Evolutionary conservation across 1,139 yeast species (phyloP).

Genomic region (Diutina sp.): DNA sequence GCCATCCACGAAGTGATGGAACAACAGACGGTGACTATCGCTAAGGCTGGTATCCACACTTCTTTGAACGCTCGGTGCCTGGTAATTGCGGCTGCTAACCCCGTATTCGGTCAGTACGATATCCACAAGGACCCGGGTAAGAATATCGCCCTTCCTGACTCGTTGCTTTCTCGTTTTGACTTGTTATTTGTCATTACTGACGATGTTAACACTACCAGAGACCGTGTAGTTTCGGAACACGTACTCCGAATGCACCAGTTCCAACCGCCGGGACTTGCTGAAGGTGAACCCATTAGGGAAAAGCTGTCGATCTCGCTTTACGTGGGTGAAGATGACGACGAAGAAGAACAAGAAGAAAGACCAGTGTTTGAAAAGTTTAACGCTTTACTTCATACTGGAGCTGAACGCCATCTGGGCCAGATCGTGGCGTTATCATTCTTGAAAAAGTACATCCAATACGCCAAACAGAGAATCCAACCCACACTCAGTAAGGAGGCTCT

Average conservation of each 20-base stretch:
- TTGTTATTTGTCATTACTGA: constrained; percentile 91
- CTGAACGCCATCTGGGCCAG: constrained; percentile 17
- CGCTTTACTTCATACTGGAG: constrained; percentile 75
- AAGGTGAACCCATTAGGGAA: constrained; percentile 92
- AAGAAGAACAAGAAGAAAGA: constrained; percentile 28
- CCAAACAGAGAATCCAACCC: constrained; percentile 82
- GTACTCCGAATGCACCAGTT: constrained; percentile 90
- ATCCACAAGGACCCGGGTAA: constrained; percentile 93
- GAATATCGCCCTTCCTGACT: constrained; percentile 94
- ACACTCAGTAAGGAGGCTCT: constrained; percentile 69
- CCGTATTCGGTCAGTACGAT: constrained; percentile 94
- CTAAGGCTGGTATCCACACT: constrained; percentile 97
- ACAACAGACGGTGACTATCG: constrained; percentile 96
- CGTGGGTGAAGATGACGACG: constrained; percentile 58
- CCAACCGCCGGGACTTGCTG: constrained; percentile 77
- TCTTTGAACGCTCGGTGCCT: constrained; percentile 94
- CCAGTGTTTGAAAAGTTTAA: constrained; percentile 74
- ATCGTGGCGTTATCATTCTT: constrained; percentile 75
- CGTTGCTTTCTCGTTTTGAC: constrained; percentile 93
- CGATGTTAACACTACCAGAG: constrained; percentile 77
- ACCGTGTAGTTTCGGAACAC: constrained; percentile 85
- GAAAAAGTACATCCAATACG: constrained; percentile 87
- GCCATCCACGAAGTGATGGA: constrained; percentile 99
- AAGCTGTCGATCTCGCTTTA: constrained; percentile 56
- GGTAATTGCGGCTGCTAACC: constrained; percentile 97